Conservation (phyloP, 169 alveolate species). For the Ichthyophthirius multifiliis region DNA sequence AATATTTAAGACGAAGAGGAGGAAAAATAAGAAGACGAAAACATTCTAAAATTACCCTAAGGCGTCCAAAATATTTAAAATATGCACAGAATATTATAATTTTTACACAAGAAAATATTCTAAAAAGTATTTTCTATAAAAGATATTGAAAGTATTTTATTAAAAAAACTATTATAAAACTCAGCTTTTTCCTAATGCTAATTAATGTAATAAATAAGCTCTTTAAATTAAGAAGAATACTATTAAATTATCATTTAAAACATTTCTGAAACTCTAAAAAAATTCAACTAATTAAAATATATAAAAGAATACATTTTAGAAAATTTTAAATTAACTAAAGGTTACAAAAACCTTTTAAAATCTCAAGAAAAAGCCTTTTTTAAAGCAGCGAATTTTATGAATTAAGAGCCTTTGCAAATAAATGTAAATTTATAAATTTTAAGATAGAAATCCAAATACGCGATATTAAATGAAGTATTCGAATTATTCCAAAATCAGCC, state of each 20-base stretch:
- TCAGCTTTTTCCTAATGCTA: too few species aligned
- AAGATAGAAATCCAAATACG: neutral
- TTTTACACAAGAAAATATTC: too few species aligned
- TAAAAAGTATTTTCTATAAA: too few species aligned
- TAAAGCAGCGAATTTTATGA: neutral
- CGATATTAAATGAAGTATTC: neutral
- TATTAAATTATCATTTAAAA: neutral
- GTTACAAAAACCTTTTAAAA: neutral
- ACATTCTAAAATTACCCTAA: too few species aligned
- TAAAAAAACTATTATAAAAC: too few species aligned
- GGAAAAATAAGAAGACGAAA: too few species aligned
- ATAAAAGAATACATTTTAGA: neutral
- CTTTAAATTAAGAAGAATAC: neutral
- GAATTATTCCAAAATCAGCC: neutral
- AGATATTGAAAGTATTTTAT: too few species aligned
- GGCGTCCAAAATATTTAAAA: too few species aligned
- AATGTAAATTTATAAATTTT: neutral
- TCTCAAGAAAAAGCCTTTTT: neutral
- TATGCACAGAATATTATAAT: too few species aligned
- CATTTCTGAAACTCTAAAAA: neutral
- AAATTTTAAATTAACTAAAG: neutral
- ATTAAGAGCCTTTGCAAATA: neutral
- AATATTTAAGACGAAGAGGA: too few species aligned
- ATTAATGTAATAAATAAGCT: too few species aligned
- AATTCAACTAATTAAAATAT: neutral